phyloP scores from a whole-genome alignment of 192 early-diverging fungal genomes.

The Rhizophagus clarus region DNA sequence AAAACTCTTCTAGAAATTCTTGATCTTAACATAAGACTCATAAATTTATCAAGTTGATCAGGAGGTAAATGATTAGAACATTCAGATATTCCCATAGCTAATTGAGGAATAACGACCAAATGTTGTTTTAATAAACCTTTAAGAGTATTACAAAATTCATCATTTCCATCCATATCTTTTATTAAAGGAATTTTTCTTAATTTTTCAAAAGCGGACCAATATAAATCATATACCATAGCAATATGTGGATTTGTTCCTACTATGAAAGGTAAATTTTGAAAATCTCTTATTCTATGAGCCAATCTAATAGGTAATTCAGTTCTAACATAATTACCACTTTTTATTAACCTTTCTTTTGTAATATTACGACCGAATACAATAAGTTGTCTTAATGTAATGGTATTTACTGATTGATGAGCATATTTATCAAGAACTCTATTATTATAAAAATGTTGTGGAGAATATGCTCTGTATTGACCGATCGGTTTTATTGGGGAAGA shows the following conservation, averaged over 20 bases:
- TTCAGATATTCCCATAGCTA: constrained; percentile 87
- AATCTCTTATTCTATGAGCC: constrained; percentile 90
- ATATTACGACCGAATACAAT: constrained; percentile 89
- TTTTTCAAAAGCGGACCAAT: constrained; percentile 92
- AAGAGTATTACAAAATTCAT: constrained; percentile 76
- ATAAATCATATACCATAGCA: constrained; percentile 80
- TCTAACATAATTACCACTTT: constrained; percentile 89
- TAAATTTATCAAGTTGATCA: constrained; percentile 77
- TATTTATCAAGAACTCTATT: constrained; percentile 89
- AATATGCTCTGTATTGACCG: constrained; percentile 16
- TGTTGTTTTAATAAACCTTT: constrained; percentile 76
- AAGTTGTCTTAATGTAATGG: constrained; percentile 88
- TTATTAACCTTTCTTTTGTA: constrained; percentile 79
- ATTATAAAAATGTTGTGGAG: constrained; percentile 84
- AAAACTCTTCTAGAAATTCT: constrained; percentile 89
- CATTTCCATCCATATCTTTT: constrained; percentile 80
- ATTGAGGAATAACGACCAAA: constrained; percentile 82
- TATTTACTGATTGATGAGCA: constrained; percentile 70
- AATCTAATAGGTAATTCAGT: constrained; percentile 86
- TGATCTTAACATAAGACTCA: constrained; percentile 86
- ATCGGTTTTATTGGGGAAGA: not conserved
- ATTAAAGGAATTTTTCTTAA: constrained; percentile 74
- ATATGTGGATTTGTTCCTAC: constrained; percentile 93
- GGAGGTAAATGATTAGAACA: constrained; percentile 68
- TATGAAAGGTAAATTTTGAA: constrained; percentile 91